Evolutionary conservation across 2,329 filamentous ascomycete species (phyloP), one percentile per base, ranked within the genome.

Genomic region (Cordyceps tenuipes): DNA sequence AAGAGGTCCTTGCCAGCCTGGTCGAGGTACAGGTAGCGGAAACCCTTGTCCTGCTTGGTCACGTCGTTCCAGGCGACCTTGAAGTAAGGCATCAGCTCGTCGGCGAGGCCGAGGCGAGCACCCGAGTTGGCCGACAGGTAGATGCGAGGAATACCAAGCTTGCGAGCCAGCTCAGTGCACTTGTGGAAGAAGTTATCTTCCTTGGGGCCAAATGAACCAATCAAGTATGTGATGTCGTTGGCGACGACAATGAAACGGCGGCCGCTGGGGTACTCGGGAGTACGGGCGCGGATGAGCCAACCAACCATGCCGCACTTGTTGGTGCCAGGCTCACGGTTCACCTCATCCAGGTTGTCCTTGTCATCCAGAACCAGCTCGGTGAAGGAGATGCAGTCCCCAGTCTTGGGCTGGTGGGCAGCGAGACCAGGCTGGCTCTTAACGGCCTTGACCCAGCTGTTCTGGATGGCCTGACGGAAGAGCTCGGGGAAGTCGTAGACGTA

Each of bases 401-500:
- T 81, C 57, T 87, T 82, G 39, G 94, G 94, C 74, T 92, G 88
- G 79, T 91, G 91, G 47, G 91, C 85, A 54, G 85, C 84, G 62
- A 97, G 78, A 21, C 82, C 79, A 12, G 90, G 82, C 68, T 93
- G 86, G 72, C 87, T 86, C 72, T 86, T 85, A 64, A 89, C 82
- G 60, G 86, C 85, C 73, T 87, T 87, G 70, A 79, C 77, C 94
- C 94, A 99, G 76, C 85, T 89, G 81, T 97, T 97, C 79, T 97
- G 91, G 71, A 96, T 91, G 49, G 94, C 91, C 77, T 97, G 94
- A 71, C 94, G 86, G 89, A 99, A 99, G 53, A 99, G 86, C 82
- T 99, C 94, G 34, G 94, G 94, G 88, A 99, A 99, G 76, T 99
- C 94, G 74, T 99, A 99, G 59, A 97, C 94, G 73, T 97, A 99